Evolutionary conservation across 495 filamentous ascomycete genomes (phyloP), one percentile per base, ranked within the genome.

Genomic region (Penicillium simplicissimum): DNA sequence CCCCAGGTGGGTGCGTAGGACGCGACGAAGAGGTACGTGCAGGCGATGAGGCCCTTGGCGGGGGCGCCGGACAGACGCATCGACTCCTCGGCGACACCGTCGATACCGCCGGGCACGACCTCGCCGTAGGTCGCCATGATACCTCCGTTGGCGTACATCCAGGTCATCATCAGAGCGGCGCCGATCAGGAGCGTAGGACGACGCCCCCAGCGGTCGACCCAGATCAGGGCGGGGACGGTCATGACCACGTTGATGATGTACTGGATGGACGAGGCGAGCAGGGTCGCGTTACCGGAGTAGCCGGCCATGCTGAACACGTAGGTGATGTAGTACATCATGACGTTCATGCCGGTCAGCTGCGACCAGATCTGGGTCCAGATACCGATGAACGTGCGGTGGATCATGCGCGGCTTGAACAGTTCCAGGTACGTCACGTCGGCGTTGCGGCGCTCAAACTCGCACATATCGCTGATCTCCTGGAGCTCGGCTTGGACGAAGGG

Each of bases 331-430:
- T 74, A 73, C 72, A 75, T 91, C 89, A 93, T 93, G 28, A 93
- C 89, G 69, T 92, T 93, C 87, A 92, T 92, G 42, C 91, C 91
- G 1, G 88, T 90, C 51, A 93, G 75, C 69, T 95, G 91, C 35
- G 86, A 87, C 90, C 90, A 93, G 69, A 95, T 89, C 74, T 93
- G 91, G 0, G 82, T 87, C 67, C 89, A 91, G 37, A 93, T 59
- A 58, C 90, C 90, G 64, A 90, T 86, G 55, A 82, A 65, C 34
- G 88, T 90, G 13, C 88, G 84, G 75, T 91, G 88, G 70, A 90
- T 71, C 88, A 92, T 92, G 9, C 78, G 74, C 0, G 87, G 86
- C 36, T 75, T 81, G 74, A 95, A 81, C 8, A 95, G 76, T 59
- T 92, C 89, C 17, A 85, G 55, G 72, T 88, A 92, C 35, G 81